phyloP scores from a whole-genome alignment of 2,329 filamentous ascomycete genomes.

The Epichloe sibirici region DNA sequence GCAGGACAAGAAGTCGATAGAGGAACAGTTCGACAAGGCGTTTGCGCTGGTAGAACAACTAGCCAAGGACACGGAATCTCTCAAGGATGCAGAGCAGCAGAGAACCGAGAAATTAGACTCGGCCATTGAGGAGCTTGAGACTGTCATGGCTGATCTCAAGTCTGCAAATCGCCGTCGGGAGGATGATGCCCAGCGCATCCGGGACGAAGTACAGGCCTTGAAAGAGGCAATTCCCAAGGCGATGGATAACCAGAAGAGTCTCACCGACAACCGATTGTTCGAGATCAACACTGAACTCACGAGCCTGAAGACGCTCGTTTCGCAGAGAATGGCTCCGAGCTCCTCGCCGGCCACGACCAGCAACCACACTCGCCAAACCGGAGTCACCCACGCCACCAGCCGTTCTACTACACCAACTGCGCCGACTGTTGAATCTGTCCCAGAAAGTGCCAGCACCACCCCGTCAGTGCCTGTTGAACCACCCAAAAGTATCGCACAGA shows the following conservation, averaged over 20 bases:
- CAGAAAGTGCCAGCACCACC: conserved; percentile 16
- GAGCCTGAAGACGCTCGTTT: conserved; percentile 81
- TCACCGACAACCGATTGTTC: conserved; percentile 66
- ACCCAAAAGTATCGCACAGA: conserved; percentile 19
- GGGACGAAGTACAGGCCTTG: conserved; percentile 72
- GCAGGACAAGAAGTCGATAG: conserved; percentile 84
- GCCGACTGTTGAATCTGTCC: conserved; percentile 9
- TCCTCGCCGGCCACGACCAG: conserved; percentile 14
- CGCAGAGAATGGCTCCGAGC: conserved; percentile 42
- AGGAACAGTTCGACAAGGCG: conserved; percentile 85
- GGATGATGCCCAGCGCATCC: conserved; percentile 74
- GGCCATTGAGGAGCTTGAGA: conserved; percentile 73
- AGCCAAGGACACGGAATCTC: conserved; percentile 72
- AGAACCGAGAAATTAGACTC: conserved; percentile 74
- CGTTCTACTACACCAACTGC: conserved; percentile 10
- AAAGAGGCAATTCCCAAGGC: conserved; percentile 82
- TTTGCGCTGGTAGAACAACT: conserved; percentile 89
- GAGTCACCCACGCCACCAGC: neutral
- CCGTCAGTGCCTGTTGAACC: conserved; percentile 15
- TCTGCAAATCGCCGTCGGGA: conserved; percentile 69
- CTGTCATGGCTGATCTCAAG: conserved; percentile 70
- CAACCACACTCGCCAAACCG: conserved; percentile 8
- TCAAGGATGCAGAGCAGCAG: conserved; percentile 78
- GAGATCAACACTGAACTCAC: conserved; percentile 81
- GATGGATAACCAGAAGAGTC: conserved; percentile 75